Evolutionary conservation across 108 stramenopile species (phyloP).

Genomic region (Skeletonema potamos): DNA sequence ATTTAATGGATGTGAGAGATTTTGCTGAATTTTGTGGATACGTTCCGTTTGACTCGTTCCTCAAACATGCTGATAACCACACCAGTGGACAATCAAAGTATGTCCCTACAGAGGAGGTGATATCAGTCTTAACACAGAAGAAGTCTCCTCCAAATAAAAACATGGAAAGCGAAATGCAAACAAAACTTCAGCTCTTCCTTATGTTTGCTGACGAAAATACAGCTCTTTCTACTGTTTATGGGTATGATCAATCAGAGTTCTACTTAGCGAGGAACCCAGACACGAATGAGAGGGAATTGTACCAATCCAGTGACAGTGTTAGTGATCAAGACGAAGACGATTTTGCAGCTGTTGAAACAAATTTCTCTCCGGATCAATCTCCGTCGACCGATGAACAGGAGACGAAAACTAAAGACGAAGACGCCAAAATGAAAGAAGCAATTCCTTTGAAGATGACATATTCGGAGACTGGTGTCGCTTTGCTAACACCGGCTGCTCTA

Average conservation of each 20-base stretch:
- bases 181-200: constrained; percentile 20
- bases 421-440: neutral
- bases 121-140: constrained; percentile 11
- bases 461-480: constrained; percentile 15
- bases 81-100: constrained; percentile 9
- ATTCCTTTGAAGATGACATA: constrained; percentile 11
- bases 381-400: neutral
- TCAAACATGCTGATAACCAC: constrained; percentile 1
- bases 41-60: constrained; percentile 31
- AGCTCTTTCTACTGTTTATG: neutral
- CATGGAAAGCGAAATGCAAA: constrained; percentile 9
- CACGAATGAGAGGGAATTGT: constrained; percentile 6
- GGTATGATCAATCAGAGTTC: neutral
- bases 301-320: neutral
- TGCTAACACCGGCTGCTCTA: constrained; percentile 36
- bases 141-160: constrained; percentile 1
- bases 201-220: constrained; percentile 7
- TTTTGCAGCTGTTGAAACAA: neutral
- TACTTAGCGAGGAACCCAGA: constrained; percentile 18
- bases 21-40: constrained; percentile 29
- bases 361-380: neutral
- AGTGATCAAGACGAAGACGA: neutral
- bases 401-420: neutral
- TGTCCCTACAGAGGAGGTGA: constrained; percentile 23
- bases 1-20: constrained; percentile 12